These are phyloP conservation scores for Wickerhamomyces sp. DNA, from an alignment of 1,139 yeast species.

Conservation along the genomic window DNA sequence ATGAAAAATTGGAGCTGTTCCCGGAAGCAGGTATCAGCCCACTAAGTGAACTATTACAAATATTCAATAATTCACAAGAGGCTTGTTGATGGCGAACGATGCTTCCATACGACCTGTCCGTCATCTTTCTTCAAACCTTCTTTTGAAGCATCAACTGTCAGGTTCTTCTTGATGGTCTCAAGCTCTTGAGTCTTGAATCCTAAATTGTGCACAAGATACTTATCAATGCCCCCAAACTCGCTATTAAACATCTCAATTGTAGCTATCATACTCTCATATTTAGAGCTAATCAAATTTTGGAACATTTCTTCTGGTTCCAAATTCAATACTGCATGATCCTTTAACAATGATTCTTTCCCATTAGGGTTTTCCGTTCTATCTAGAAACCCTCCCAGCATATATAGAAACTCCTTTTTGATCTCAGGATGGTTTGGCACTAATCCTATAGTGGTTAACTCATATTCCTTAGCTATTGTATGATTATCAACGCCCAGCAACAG, in stretches of 20 bases:
- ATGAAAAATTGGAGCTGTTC: no score
- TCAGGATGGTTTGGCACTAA: constrained; percentile 44
- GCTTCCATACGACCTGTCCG: constrained; percentile 18
- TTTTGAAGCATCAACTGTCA: constrained; percentile 23
- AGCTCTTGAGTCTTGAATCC: constrained; percentile 48
- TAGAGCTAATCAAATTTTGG: constrained; percentile 55
- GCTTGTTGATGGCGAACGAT: constrained; percentile 13
- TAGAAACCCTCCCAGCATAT: constrained; percentile 17
- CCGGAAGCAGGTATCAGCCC: no score
- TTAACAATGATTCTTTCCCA: neutral
- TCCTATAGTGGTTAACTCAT: constrained; percentile 70
- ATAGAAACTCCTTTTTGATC: constrained; percentile 34
- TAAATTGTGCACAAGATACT: constrained; percentile 45
- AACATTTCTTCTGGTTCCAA: constrained; percentile 28
- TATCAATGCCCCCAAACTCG: constrained; percentile 53
- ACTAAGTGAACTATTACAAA: no score
- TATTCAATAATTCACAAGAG: constrained; percentile 7
- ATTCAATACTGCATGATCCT: constrained; percentile 4
- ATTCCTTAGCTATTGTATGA: constrained; percentile 64
- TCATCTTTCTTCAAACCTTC: constrained; percentile 9
- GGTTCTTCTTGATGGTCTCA: constrained; percentile 41
- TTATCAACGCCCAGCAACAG: constrained; percentile 61
- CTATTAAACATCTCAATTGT: constrained; percentile 46
- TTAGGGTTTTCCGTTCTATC: constrained; percentile 5
- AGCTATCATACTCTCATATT: constrained; percentile 69